These are phyloP conservation scores for Exserohilum rostratum DNA, from an alignment of 2,329 filamentous ascomycete genomes.

Conservation along the genomic window DNA sequence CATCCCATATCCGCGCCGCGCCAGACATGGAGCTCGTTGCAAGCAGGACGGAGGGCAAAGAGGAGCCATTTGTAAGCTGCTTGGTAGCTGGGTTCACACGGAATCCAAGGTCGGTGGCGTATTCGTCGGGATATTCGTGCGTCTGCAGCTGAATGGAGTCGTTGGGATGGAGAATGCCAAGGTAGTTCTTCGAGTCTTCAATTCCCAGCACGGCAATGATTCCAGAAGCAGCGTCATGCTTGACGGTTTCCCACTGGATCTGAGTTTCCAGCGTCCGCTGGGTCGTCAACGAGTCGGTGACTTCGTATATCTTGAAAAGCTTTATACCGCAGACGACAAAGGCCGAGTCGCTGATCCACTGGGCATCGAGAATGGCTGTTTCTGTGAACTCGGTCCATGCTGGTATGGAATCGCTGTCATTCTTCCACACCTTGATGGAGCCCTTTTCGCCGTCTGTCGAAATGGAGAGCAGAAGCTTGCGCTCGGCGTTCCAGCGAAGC, in stretches of 20 bases:
- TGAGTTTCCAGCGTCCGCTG: conserved; percentile 42
- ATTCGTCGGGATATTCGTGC: conserved; percentile 42
- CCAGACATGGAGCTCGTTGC: conserved; percentile 52
- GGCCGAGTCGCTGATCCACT: conserved; percentile 51
- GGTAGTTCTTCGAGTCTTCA: conserved; percentile 31
- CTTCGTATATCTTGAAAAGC: conserved; percentile 48
- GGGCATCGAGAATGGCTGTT: conserved; percentile 51
- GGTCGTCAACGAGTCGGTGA: conserved; percentile 34
- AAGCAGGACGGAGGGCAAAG: conserved; percentile 39
- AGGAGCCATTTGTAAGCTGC: conserved; percentile 24
- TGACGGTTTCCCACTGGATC: conserved; percentile 47
- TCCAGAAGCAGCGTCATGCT: conserved; percentile 49
- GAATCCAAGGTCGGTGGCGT: conserved; percentile 52
- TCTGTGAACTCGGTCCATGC: conserved; percentile 52
- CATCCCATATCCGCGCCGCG: conserved; percentile 50
- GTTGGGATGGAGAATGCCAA: conserved; percentile 47
- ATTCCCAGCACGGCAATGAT: conserved; percentile 47
- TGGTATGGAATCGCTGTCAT: conserved; percentile 45
- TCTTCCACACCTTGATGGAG: conserved; percentile 49
- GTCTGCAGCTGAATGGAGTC: conserved; percentile 41
- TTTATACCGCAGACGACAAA: conserved; percentile 54
- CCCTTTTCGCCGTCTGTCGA: conserved; percentile 49
- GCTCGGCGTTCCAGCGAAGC: conserved; percentile 44
- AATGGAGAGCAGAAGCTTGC: conserved; percentile 44
- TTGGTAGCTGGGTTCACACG: conserved; percentile 31